Evolutionary conservation across 805 yeast genomes (phyloP).

Genomic region (Yarrowia deformans): DNA sequence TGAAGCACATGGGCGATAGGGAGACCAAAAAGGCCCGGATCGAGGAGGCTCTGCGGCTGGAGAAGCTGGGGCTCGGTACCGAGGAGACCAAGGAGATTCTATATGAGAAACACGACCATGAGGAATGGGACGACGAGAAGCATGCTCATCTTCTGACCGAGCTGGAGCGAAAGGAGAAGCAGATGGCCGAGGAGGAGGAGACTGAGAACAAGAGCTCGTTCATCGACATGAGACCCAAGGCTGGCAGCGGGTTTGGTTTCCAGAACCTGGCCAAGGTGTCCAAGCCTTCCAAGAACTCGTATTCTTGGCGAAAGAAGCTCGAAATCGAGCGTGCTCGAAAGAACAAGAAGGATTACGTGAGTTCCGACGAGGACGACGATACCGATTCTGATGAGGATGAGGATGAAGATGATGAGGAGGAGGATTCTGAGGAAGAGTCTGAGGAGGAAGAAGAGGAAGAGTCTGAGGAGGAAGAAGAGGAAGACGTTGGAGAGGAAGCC

Average conservation of each 20-base stretch:
- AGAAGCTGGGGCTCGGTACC: slow-evolving; percentile 72
- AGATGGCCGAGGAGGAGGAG: slow-evolving; percentile 33
- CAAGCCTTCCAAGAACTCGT: slow-evolving; percentile 57
- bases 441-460: slow-evolving; percentile 18
- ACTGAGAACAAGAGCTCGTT: slow-evolving; percentile 55
- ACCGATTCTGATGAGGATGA: slow-evolving; percentile 42
- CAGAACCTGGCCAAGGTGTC: slow-evolving; percentile 44
- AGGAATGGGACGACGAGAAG: slow-evolving; percentile 63
- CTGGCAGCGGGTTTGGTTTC: slow-evolving; percentile 61
- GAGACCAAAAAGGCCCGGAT: slow-evolving; percentile 73
- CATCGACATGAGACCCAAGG: slow-evolving; percentile 73
- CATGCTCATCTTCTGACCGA: slow-evolving; percentile 36
- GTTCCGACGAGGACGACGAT: slow-evolving; percentile 35
- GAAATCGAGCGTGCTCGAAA: slow-evolving; percentile 53
- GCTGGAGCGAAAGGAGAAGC: slow-evolving; percentile 36
- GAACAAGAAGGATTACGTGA: slow-evolving; percentile 44
- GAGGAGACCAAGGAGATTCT: slow-evolving; percentile 67
- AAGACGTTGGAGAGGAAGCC: slow-evolving; percentile 5
- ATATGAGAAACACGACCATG: slow-evolving; percentile 71
- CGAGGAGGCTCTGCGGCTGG: slow-evolving; percentile 76
- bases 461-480: slow-evolving; percentile 11
- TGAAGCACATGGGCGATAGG: slow-evolving; percentile 76
- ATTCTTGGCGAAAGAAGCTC: slow-evolving; percentile 75
- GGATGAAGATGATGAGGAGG: slow-evolving; percentile 29
- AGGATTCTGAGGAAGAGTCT: slow-evolving; percentile 43